phyloP scores from a whole-genome alignment of 768 basidiomycete species.

The Coprinopsis sp. region DNA sequence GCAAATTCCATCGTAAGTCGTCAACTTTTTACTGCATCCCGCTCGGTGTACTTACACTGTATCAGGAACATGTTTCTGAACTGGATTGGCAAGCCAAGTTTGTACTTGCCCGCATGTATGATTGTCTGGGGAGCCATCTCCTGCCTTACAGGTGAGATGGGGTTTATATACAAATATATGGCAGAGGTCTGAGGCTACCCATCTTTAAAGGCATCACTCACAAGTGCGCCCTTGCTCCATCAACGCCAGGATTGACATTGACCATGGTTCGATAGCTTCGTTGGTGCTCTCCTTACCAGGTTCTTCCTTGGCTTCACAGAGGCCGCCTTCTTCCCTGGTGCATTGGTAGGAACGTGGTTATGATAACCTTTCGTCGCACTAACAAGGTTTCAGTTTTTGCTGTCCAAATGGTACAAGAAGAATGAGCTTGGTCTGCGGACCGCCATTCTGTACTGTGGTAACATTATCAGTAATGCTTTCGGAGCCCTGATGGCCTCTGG shows the following conservation, averaged over 20 bases:
- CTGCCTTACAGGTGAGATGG: conserved; percentile 41
- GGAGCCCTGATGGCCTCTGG: conserved; percentile 79
- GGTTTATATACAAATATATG: background rate
- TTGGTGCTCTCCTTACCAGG: conserved; percentile 63
- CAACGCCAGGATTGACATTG: background rate
- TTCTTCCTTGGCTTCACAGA: conserved; percentile 74
- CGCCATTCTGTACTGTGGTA: conserved; percentile 70
- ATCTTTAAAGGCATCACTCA: conserved; percentile 32
- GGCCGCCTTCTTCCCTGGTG: conserved; percentile 72
- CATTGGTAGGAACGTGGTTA: conserved; percentile 26
- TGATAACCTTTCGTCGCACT: conserved; percentile 2
- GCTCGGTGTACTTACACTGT: background rate
- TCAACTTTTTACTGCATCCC: background rate
- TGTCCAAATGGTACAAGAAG: conserved; percentile 77
- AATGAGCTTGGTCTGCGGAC: conserved; percentile 71
- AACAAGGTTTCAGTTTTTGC: conserved; percentile 38
- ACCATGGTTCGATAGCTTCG: conserved; percentile 44
- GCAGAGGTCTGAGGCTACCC: background rate
- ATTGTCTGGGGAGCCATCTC: conserved; percentile 66
- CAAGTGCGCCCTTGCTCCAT: conserved; percentile 23
- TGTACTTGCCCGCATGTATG: conserved; percentile 68
- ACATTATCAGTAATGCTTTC: conserved; percentile 81
- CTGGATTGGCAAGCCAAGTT: conserved; percentile 60
- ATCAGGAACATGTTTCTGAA: conserved; percentile 73
- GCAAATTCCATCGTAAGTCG: conserved; percentile 71